Evolutionary conservation across 164 flowering plant genomes (phyloP).

Genomic region (Cinnamomum chago): DNA sequence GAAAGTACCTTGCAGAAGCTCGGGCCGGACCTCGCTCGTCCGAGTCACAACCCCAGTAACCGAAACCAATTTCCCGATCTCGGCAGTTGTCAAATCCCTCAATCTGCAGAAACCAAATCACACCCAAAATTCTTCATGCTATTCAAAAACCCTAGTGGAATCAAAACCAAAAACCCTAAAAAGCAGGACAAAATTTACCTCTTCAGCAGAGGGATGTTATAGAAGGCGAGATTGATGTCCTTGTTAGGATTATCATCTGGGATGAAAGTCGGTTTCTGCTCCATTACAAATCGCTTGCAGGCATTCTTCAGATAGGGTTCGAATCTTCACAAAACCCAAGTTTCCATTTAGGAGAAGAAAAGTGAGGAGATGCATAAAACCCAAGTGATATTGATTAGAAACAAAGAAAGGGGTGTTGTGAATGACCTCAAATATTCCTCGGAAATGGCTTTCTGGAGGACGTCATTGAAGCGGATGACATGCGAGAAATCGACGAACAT

Average conservation of each 20-base stretch:
- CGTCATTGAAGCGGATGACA: conserved; percentile 66
- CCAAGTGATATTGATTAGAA: background rate
- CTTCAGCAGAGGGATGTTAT: conserved; percentile 68
- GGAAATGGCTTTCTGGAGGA: conserved; percentile 75
- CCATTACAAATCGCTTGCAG: conserved; percentile 89
- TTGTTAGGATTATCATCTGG: conserved; percentile 84
- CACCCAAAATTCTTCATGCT: background rate
- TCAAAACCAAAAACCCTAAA: background rate
- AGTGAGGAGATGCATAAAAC: background rate
- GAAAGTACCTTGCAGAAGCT: conserved; percentile 89
- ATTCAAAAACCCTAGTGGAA: background rate
- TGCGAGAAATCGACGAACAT: conserved; percentile 97
- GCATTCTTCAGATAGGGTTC: conserved; percentile 88
- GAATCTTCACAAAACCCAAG: conserved; percentile 33
- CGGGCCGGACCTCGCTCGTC: conserved; percentile 98
- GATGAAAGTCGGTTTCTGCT: conserved; percentile 60
- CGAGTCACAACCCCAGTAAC: conserved; percentile 93
- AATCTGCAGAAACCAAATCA: conserved; percentile 33
- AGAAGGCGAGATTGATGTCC: conserved; percentile 86
- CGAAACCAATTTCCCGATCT: conserved; percentile 78
- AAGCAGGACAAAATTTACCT: conserved; percentile 29
- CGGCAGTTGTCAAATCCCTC: conserved; percentile 69
- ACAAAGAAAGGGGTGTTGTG: background rate
- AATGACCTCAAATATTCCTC: conserved; percentile 74
- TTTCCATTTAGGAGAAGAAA: background rate